Evolutionary conservation across 2,329 filamentous ascomycete species (phyloP).

Genomic region (Diplodia scrobiculata): DNA sequence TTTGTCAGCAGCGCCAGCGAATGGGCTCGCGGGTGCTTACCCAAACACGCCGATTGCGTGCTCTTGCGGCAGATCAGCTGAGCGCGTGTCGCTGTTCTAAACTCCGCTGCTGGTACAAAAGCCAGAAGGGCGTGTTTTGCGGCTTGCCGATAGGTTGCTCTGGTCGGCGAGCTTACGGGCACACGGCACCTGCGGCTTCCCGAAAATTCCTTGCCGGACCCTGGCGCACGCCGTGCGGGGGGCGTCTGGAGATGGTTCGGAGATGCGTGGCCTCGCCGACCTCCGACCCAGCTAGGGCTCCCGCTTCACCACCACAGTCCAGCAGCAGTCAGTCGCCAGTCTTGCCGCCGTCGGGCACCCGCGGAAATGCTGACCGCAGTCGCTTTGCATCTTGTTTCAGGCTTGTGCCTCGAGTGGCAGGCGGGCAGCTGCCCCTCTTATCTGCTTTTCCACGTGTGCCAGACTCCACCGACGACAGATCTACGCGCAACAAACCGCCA

Average conservation of each 20-base stretch:
- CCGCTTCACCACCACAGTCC: background rate
- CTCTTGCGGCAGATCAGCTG: conserved; percentile 24
- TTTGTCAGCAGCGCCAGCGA: conserved; percentile 24
- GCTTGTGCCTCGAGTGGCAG: background rate
- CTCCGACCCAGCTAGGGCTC: background rate
- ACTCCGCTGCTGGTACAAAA: background rate
- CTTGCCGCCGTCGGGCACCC: background rate
- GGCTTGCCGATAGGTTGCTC: background rate
- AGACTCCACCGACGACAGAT: background rate
- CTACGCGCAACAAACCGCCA: background rate
- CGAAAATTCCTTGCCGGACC: conserved; percentile 12
- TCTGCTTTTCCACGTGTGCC: background rate
- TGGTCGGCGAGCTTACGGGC: background rate
- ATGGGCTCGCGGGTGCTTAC: conserved; percentile 22
- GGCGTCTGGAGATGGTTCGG: conserved; percentile 14
- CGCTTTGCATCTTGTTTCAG: background rate
- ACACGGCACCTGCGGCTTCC: background rate
- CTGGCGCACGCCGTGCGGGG: background rate
- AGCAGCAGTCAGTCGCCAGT: too few relatives aligned
- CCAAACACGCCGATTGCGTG: conserved; percentile 27
- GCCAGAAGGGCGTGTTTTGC: background rate
- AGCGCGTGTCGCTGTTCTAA: conserved; percentile 1
- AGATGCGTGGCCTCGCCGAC: background rate
- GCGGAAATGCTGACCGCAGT: background rate
- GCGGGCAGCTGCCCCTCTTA: background rate